Evolutionary conservation across 75 land plant species (phyloP), one percentile per base, ranked within the genome.

Genomic region (Sequoiadendron giganteum): DNA sequence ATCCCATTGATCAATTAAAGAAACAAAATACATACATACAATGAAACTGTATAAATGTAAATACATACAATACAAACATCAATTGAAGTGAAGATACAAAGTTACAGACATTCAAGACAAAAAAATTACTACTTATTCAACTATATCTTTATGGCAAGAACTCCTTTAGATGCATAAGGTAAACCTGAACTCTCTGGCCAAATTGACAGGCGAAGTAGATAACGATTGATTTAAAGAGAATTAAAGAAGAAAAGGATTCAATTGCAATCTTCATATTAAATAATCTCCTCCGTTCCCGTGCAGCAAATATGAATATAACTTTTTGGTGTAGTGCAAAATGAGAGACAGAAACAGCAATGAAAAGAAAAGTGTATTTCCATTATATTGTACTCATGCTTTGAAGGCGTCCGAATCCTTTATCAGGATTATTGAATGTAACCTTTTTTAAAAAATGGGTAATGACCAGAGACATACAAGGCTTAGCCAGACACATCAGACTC

Each of bases 381-480:
- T 72, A 34, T 75, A 75, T 34, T 32, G 32, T 75, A 75, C 39
- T 75, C 39, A 47, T 10, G 84, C 84, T 45, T 47, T 82, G 52
- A 82, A 25, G 77, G 42, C 84, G 42, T 82, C 47, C 14, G 30
- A 82, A 47, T 82, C 32, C 14, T 82, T 82, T 47, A 21, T 79
- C 15, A 28, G 45, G 84, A 47, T 82, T 82, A 82, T 82, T 45
- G n/a, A 82, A 47, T 82, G 25, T 82, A 47, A 82, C 83, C 13
- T 10, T 43, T 28, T 28, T 49, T 47, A 6, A 48, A 82, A 82
- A 82, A 82, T 82, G 49, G 84, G 84, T 47, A 45, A 45, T 82
- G 52, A 42, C 49, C n/a, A 43, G 84, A 82, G 84, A 82, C 48
- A 82, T 43, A 45, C 49, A 42, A 43, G 49, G 48, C 84, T 47